Evolutionary conservation across 805 yeast species (phyloP), one percentile per base, ranked within the genome.

Genomic region (Wickerhamomyces bisporus): DNA sequence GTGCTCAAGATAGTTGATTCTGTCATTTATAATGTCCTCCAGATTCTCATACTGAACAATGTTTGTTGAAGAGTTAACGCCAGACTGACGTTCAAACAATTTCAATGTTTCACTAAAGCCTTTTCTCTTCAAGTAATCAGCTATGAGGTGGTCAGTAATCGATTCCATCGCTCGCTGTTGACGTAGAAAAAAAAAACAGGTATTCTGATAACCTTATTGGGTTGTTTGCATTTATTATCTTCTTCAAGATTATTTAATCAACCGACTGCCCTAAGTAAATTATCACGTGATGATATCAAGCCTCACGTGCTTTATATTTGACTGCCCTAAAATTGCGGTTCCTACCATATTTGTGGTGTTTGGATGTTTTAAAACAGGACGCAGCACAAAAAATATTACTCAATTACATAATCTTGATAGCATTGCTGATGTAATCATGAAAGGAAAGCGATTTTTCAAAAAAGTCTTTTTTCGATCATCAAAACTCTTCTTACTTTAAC

Each of bases 101-200:
- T 57, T 51, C 12, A 80, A 56, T 0, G 89, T 74, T 1, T 60
- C 61, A 2, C 39, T 43, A 33, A 66, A 69, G 1, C 75, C 73
- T 21, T 75, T 66, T n/a, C 66, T 60, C 21, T 65, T 55, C n/a
- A 83, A 64, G 45, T 73, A 82, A 23, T 77, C 75, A 0, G 85
- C 87, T 11, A 83, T 64, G 24, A 81, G 55, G 3, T 62, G 48
- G 15, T 61, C 56, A 2, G 63, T 52, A 5, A 42, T 28, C 8
- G 49, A 27, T 7, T 7, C 7, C 24, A 21, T 21, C n/a, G n/a
- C n/a, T n/a, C n/a, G n/a, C n/a, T n/a, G n/a, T n/a, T n/a, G n/a
- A n/a, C n/a, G n/a, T n/a, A n/a, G n/a, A n/a, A n/a, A n/a, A n/a
- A n/a, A n/a, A n/a, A n/a, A n/a, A n/a, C n/a, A n/a, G n/a, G n/a